These are phyloP conservation scores for Colletotrichum abscissum DNA, from an alignment of 2,329 filamentous ascomycete genomes.

Conservation along the genomic window DNA sequence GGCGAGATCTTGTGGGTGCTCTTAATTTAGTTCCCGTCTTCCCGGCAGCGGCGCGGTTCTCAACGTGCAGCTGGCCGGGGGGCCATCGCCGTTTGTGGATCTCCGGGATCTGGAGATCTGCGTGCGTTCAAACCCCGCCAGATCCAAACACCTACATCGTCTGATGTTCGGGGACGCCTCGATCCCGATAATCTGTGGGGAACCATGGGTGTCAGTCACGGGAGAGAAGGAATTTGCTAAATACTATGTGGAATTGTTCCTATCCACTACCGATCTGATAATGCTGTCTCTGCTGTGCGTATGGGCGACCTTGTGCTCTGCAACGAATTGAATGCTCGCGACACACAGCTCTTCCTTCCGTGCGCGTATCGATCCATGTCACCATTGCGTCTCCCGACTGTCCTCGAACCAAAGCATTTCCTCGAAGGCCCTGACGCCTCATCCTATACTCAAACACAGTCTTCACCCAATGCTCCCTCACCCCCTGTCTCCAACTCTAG, in stretches of 20 bases:
- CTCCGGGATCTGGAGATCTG: constrained; percentile 23
- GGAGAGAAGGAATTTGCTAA: neutral
- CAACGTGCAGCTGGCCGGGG: neutral
- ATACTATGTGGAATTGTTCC: neutral
- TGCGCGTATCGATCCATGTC: neutral
- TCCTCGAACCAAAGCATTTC: neutral
- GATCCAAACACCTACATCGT: constrained; percentile 19
- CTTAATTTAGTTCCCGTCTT: constrained; percentile 23
- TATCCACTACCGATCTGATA: neutral
- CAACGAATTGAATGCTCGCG: neutral
- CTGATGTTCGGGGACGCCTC: constrained; percentile 19
- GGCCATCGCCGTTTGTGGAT: constrained; percentile 15
- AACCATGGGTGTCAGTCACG: neutral
- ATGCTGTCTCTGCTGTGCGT: neutral
- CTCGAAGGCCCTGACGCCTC: neutral
- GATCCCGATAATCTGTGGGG: neutral
- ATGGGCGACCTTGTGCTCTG: too few species aligned
- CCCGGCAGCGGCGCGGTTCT: neutral
- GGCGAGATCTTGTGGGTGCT: constrained; percentile 10
- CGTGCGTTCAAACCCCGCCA: constrained; percentile 22
- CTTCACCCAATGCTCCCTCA: neutral
- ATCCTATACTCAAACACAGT: neutral
- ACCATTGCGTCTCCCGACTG: neutral
- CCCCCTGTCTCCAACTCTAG: too few species aligned
- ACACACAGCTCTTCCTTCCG: neutral